Evolutionary conservation across 2,329 filamentous ascomycete species (phyloP).

Genomic region (Tolypocladium tropicale): DNA sequence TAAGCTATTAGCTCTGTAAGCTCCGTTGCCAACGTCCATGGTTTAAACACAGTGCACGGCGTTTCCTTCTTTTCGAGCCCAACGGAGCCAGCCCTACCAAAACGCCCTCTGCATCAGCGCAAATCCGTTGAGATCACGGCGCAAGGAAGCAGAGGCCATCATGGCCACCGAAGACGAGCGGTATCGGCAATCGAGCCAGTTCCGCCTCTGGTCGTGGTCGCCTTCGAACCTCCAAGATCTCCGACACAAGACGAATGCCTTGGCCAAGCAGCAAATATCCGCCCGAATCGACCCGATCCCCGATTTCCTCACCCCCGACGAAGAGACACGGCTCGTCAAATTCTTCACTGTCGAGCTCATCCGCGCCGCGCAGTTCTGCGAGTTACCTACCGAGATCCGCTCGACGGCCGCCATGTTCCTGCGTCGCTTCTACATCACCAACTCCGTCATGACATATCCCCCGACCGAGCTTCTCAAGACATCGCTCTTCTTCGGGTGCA

Average conservation of each 20-base stretch:
- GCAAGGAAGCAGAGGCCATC: conserved; percentile 3
- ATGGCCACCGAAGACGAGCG: conserved; percentile 83
- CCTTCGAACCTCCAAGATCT: conserved; percentile 59
- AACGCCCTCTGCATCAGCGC: neutral
- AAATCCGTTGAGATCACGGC: neutral
- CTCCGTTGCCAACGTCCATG: neutral
- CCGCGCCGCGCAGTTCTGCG: conserved; percentile 43
- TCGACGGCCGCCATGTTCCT: conserved; percentile 78
- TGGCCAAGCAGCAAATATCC: conserved; percentile 55
- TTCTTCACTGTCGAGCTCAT: conserved; percentile 59
- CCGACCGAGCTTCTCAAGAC: conserved; percentile 83
- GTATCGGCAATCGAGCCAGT: conserved; percentile 86
- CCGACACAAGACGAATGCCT: conserved; percentile 67
- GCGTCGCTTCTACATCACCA: conserved; percentile 89
- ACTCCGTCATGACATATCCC: conserved; percentile 93
- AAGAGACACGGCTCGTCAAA: conserved; percentile 72
- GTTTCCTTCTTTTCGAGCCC: neutral
- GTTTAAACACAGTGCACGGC: neutral
- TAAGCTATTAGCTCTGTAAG: neutral
- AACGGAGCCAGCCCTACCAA: neutral
- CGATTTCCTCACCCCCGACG: conserved; percentile 73
- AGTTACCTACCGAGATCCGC: conserved; percentile 40
- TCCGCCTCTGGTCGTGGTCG: conserved; percentile 85
- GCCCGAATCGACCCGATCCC: conserved; percentile 47
- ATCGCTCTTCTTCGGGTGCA: conserved; percentile 85